phyloP scores from a whole-genome alignment of 768 basidiomycete genomes.

The Galerina marginata region DNA sequence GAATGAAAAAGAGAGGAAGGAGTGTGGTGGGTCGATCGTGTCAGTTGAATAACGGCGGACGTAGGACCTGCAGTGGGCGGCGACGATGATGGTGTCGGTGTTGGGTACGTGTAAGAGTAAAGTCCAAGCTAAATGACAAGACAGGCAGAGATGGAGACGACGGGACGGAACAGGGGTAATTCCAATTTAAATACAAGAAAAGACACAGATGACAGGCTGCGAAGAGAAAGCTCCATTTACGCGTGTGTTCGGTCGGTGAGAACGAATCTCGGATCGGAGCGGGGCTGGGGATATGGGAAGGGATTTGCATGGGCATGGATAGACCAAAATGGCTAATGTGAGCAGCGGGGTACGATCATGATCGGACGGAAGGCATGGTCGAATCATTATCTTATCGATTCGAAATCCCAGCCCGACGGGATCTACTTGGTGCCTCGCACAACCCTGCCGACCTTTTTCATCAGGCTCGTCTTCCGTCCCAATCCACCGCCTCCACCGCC shows the following conservation, averaged over 20 bases:
- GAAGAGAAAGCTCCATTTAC: not conserved
- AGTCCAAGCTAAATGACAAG: not conserved
- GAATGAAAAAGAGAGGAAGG: constrained; percentile 4
- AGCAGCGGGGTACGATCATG: constrained; percentile 10
- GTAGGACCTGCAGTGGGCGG: not conserved
- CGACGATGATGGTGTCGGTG: not conserved
- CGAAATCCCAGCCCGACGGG: not conserved
- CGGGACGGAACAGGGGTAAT: constrained; percentile 2
- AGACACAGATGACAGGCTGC: not conserved
- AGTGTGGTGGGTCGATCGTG: not conserved
- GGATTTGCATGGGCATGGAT: not conserved
- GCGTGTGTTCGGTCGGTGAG: not conserved
- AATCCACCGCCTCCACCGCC: constrained; percentile 44
- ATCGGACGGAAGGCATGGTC: not conserved
- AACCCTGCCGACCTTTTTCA: constrained; percentile 79
- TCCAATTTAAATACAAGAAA: constrained; percentile 20
- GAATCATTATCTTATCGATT: not conserved
- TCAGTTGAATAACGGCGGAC: not conserved
- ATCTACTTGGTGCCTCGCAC: constrained; percentile 60
- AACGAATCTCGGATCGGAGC: not conserved
- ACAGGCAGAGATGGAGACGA: not conserved
- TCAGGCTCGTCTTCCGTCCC: constrained; percentile 75
- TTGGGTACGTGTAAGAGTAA: not conserved
- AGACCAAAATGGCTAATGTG: not conserved
- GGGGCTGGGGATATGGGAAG: not conserved